Conservation (phyloP, 1,139 yeast species). For the Pichia sp. region DNA sequence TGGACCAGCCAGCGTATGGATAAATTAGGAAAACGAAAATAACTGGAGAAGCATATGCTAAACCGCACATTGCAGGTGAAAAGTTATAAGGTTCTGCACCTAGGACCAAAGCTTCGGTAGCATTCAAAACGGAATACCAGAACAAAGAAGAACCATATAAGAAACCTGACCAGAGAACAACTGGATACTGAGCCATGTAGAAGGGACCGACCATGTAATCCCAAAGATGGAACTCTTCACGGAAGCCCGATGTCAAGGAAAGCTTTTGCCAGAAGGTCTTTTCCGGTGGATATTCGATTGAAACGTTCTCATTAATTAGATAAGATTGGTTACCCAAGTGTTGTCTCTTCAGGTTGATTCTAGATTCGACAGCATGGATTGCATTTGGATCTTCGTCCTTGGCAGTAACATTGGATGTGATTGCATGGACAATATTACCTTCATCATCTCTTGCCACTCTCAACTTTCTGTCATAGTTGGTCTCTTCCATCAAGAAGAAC, state of each 20-base stretch:
- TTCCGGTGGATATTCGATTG: conserved; percentile 20
- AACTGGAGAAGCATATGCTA: conserved; percentile 37
- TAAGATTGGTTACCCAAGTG: conserved; percentile 23
- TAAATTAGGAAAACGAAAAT: conserved; percentile 30
- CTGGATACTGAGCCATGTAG: conserved; percentile 42
- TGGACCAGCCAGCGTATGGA: conserved; percentile 31
- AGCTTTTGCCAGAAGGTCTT: conserved; percentile 31
- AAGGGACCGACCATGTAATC: conserved; percentile 35
- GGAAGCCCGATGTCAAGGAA: conserved; percentile 31
- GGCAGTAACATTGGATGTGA: conserved; percentile 14
- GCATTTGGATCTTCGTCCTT: conserved; percentile 1
- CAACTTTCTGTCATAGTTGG: conserved; percentile 32
- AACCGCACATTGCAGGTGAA: conserved; percentile 33
- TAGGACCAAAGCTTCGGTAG: conserved; percentile 31
- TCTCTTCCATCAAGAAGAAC: conserved; percentile 40
- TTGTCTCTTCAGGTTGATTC: no score
- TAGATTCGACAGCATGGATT: conserved; percentile 3
- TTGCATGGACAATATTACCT: conserved; percentile 20
- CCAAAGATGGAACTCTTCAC: conserved; percentile 26
- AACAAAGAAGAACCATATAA: conserved; percentile 56
- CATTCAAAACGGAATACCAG: conserved; percentile 47
- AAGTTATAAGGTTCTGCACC: conserved; percentile 39
- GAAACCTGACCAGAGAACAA: conserved; percentile 55
- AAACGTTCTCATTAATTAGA: conserved; percentile 17
- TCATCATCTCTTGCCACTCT: conserved; percentile 19